These are phyloP conservation scores for Fusarium acutatum DNA, from an alignment of 2,329 filamentous ascomycete species.

Conservation along the genomic window DNA sequence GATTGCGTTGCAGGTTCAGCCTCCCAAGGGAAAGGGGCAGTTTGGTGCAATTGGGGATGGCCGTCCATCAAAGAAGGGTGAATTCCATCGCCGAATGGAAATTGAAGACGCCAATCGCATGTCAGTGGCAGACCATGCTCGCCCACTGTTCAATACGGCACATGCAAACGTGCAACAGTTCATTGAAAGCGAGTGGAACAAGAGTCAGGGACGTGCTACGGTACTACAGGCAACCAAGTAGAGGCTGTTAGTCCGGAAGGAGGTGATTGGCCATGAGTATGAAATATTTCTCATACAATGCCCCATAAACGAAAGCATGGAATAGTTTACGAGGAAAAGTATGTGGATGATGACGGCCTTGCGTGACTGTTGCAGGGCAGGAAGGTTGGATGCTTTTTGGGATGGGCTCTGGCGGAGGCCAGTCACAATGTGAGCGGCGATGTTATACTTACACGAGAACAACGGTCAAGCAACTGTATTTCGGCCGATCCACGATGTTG, in stretches of 20 bases:
- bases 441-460: constrained; percentile 1
- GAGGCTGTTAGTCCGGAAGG: constrained; percentile 29
- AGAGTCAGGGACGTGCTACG: not conserved
- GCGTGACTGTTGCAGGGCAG: constrained; percentile 26
- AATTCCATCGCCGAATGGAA: constrained; percentile 43
- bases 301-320: constrained; percentile 7
- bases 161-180: constrained; percentile 45
- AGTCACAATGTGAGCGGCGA: constrained; percentile 12
- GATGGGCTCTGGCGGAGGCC: constrained; percentile 30
- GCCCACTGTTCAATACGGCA: constrained; percentile 54
- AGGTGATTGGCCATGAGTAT: constrained; percentile 10
- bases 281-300: constrained; percentile 8
- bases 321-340: constrained; percentile 21
- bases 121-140: constrained; percentile 50
- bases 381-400: constrained; percentile 41
- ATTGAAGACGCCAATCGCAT: constrained; percentile 51
- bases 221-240: constrained; percentile 12
- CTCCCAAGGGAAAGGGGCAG: constrained; percentile 40
- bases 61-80: constrained; percentile 39
- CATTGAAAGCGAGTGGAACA: constrained; percentile 28
- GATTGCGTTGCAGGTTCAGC: constrained; percentile 42
- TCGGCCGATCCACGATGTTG: not conserved
- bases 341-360: constrained; percentile 3
- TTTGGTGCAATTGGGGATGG: constrained; percentile 52
- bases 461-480: constrained; percentile 5